Evolutionary conservation across 768 basidiomycete genomes (phyloP), one percentile per base, ranked within the genome.

Genomic region (Pisolithus tinctorius): DNA sequence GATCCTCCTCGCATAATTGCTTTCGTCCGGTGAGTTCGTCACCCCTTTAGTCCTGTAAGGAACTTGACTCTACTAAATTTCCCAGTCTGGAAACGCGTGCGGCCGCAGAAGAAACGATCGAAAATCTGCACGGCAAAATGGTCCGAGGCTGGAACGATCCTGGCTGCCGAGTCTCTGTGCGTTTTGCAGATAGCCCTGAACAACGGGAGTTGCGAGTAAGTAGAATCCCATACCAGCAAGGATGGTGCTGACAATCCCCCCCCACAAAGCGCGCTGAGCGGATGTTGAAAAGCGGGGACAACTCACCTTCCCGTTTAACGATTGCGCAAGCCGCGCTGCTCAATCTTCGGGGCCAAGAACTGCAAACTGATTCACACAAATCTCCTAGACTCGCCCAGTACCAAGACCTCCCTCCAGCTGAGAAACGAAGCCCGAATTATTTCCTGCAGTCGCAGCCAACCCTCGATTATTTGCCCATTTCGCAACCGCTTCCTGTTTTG

Each of bases 1-100:
- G 79, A 81, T 50, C 87, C 87, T 1, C 85, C 86, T 17, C 73
- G 86, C 52, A 86, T 88, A 55, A 89, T 90, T 50, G 88, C 86
- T 0, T 90, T 90, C 58, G 86, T 89, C 39, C 76, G 88, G 88
- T 86, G 56, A 20, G 77, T 29, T 6, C 34, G 34, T 34, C 13
- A 13, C 11, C 17, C 34, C 30, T 14, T 16, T 14, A 11, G 34
- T 29, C 38, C 17, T 16, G 4, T n/a, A 8, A 5, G 45, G 2
- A 10, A 14, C 31, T 17, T 16, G 17, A 6, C 41, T 25, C 1
- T 43, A 26, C 47, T 53, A 17, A 47, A 23, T 50, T 52, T 25
- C 13, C 8, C 58, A 90, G 88, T 44, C 71, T 91, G 25, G 87
- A 90, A 58, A 82, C 77, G 16, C 82, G 88, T 16, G 29, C 57